Base-by-base conservation (phyloP, 176 grass and related monocot species). In the Musa itinerans region DNA sequence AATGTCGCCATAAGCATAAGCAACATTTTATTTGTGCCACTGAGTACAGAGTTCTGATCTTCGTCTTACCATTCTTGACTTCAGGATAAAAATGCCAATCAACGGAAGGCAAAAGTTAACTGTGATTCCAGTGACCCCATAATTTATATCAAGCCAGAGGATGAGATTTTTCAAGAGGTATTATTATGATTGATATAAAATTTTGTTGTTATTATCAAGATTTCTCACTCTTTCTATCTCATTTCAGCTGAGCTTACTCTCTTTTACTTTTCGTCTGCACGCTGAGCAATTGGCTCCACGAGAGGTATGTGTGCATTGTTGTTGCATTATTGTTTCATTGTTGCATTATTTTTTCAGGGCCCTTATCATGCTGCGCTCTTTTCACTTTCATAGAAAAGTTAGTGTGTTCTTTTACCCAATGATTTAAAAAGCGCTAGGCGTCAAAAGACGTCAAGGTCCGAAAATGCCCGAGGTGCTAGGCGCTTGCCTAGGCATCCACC, bases 91-190 rank as follows among this genome's bases (percentile, higher is more conserved):
- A 78, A 48, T 76, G 71, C 74, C 0, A 24, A 75, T 48, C 85
- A 91, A 79, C 71, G 71, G 0, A 87, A 86, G 65, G 24, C 51
- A 68, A 98, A 86, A 61, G 77, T 20, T 20, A 81, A 52, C 17
- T 66, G 58, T 78, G 78, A 81, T 85, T 68, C 56, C 1, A 84
- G 84, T 14, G 90, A 89, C 24, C 86, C 86, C 54, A 11, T 93
- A 62, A 91, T 93, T 71, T 98, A 93, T 83, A 52, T 87, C 2
- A 98, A 98, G 43, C 62, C 84, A 15, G 94, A 98, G 66, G 94
- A 98, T 78, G 86, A 91, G 79, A 89, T 98, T 81, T 87, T 98
- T 56, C 69, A 63, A 6, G 80, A 98, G 94, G 94, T 97, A 87
- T 66, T n/a, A 26, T 54, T 8, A 48, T 17, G 17, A 17, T 16